These are phyloP conservation scores for Atkinsonella texensis DNA, from an alignment of 2,329 filamentous ascomycete genomes.

Conservation along the genomic window DNA sequence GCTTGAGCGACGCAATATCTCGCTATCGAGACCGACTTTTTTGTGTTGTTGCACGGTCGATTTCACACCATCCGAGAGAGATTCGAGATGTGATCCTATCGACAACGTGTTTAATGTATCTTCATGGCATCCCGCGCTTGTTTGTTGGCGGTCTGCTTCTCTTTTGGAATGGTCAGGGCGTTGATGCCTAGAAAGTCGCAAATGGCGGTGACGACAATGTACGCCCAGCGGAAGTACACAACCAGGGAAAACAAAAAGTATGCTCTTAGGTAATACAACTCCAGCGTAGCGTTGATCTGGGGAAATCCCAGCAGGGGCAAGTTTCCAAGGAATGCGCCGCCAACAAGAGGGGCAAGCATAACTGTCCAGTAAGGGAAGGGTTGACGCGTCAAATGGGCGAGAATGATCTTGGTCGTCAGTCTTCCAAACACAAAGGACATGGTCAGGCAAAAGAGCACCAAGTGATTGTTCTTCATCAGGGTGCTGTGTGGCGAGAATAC, in stretches of 20 bases:
- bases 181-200: slow-evolving; percentile 90
- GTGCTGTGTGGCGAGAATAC: slow-evolving; percentile 80
- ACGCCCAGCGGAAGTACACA: slow-evolving; percentile 91
- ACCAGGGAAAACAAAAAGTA: slow-evolving; percentile 75
- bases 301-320: slow-evolving; percentile 64
- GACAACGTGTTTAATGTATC: slow-evolving; percentile 15
- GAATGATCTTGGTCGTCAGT: slow-evolving; percentile 98
- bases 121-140: slow-evolving; percentile 27
- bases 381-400: slow-evolving; percentile 85
- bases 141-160: slow-evolving; percentile 46
- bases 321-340: slow-evolving; percentile 74
- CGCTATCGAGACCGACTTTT: no score
- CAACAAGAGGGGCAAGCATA: slow-evolving; percentile 75
- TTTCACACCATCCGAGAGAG: not conserved
- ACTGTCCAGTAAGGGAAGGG: slow-evolving; percentile 96
- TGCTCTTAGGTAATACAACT: slow-evolving; percentile 69
- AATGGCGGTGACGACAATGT: slow-evolving; percentile 80
- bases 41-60: not conserved
- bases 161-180: slow-evolving; percentile 70
- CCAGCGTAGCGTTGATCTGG: slow-evolving; percentile 50
- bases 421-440: slow-evolving; percentile 96
- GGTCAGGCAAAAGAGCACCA: slow-evolving; percentile 83
- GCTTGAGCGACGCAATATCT: no score
- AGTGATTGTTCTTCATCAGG: slow-evolving; percentile 70
- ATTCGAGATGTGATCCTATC: not conserved